Base-by-base conservation (phyloP, 164 flowering plant species). In the Vitis amurensis region DNA sequence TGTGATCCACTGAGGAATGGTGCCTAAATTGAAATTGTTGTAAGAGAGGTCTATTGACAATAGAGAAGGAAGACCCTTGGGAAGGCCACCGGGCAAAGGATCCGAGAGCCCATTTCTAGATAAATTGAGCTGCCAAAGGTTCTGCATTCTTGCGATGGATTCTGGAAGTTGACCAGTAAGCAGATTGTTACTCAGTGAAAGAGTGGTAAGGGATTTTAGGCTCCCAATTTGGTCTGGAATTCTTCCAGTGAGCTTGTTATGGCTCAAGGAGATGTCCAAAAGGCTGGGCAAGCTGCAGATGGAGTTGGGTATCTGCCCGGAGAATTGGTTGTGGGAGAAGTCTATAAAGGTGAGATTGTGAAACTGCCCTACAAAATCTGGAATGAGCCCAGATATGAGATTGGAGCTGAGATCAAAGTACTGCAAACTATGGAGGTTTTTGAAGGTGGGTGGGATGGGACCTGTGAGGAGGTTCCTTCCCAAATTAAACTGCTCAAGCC, bases 331-430 rank as follows among this genome's bases (percentile, higher is more conserved):
- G 65, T 81, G 76, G 44, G 96, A 91, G 9, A 95, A 81, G 72
- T 88, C 94, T 65, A 95, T 31, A 37, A 69, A 82, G 30, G 91
- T 88, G 23, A 95, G 78, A 61, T 88, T 89, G 12, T 55, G 76
- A n/a, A 86, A 78, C 69, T 74, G 80, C 7, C 96, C 94, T 1
- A 90, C 3, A 75, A 80, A 82, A 73, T 80, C 87, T 5, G 99
- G 97, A 63, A 95, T 69, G 0, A 16, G 15, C 51, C 98, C 98
- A 53, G 97, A 88, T 19, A 95, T 71, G 6, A 52, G 63, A 73
- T 95, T 95, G 87, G 68, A 78, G 78, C 94, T 82, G 60, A 95
- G 86, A 81, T 95, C 99, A 74, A 95, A 71, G 74, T 71, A 84
- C 74, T 85, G 92, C 75, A 95, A 69, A 60, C 65, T n/a, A 5